Base-by-base conservation (phyloP, 805 yeast species). In the Suhomyces sp. region DNA sequence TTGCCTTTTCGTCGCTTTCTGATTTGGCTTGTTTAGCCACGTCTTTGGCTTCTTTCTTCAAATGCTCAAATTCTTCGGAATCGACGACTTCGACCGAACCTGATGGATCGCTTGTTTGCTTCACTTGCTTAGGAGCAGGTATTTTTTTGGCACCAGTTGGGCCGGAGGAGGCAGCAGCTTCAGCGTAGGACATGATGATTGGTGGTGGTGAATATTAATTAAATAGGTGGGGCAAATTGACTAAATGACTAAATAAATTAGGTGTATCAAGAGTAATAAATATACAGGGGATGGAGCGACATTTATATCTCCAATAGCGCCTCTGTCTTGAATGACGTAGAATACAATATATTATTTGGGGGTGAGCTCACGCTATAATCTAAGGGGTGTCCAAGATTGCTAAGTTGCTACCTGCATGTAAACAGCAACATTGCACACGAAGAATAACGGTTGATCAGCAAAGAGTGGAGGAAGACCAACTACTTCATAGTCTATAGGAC, bases 111-210 rank as follows among this genome's bases (percentile, higher is more conserved):
- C 61, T 48, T 9, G 61, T 56, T n/a, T 51, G 40, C 48, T 62
- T 54, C 35, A 64, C 60, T 48, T 57, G 53, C 10, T 65, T 57
- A 4, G 70, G 68, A 49, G 62, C 60, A 17, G 75, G 73, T 49
- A 71, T 52, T 48, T 66, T 64, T 47, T 60, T 63, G 51, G 67
- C 67, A 5, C 68, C 69, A 44, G 61, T 60, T 37, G 75, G 75
- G 13, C 73, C 75, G 9, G 75, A 62, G 31, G 74, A 61, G 45
- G 72, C 72, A 50, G 77, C 77, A 47, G 73, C 78, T 46, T 73
- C 74, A 43, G 77, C 76, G 70, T 72, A 72, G 25, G 58, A 51
- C 56, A 55, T 55, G 9, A 4, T 50, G 43, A 12, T 17, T 9
- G 6, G 7, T 9, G 9, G 37, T 44, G 22, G 22, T 33, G 27